A percentile compares a stretch with the other conserved stretches of the same genome.
These are phyloP conservation scores for Cercospora zeina DNA, from an alignment of 2,329 filamentous ascomycete genomes.

Conservation along the genomic window DNA sequence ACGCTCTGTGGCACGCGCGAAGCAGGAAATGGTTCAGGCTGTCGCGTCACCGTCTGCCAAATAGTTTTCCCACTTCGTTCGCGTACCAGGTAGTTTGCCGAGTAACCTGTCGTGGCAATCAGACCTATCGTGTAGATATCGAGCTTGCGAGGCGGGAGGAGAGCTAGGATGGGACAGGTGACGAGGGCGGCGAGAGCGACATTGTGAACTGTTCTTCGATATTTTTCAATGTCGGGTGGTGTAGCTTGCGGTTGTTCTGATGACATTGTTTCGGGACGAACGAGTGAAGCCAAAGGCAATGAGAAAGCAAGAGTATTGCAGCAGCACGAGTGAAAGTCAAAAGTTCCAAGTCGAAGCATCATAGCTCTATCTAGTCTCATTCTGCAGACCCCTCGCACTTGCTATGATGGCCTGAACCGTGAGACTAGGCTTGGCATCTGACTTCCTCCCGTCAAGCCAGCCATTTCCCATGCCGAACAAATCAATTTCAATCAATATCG, in stretches of 20 bases:
- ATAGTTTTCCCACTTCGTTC: slow-evolving; percentile 38
- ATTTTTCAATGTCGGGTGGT: slow-evolving; percentile 34
- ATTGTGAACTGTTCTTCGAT: slow-evolving; percentile 45
- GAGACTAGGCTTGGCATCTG: neutral
- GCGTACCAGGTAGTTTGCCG: slow-evolving; percentile 52
- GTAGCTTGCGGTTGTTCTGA: slow-evolving; percentile 28
- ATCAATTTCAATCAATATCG: neutral
- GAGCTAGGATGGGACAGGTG: slow-evolving; percentile 55
- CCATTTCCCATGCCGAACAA: neutral
- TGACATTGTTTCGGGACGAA: neutral
- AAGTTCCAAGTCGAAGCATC: neutral
- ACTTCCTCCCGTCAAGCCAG: neutral
- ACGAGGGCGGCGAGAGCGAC: slow-evolving; percentile 53
- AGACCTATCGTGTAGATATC: slow-evolving; percentile 61
- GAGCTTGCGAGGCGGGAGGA: slow-evolving; percentile 62
- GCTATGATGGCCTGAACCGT: neutral
- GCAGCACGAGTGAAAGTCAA: neutral
- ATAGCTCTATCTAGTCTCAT: slow-evolving; percentile 4
- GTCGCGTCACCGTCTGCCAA: slow-evolving; percentile 36
- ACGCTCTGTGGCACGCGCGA: slow-evolving; percentile 15
- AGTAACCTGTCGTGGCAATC: slow-evolving; percentile 50
- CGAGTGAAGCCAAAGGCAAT: neutral
- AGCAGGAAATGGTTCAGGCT: slow-evolving; percentile 8
- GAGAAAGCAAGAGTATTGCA: neutral
- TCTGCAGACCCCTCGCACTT: neutral